Percentiles rank a stretch among this genome's conserved stretches.
Evolutionary conservation across 192 early-diverging fungal genomes (phyloP).

Genomic region (Coemansia sp.): DNA sequence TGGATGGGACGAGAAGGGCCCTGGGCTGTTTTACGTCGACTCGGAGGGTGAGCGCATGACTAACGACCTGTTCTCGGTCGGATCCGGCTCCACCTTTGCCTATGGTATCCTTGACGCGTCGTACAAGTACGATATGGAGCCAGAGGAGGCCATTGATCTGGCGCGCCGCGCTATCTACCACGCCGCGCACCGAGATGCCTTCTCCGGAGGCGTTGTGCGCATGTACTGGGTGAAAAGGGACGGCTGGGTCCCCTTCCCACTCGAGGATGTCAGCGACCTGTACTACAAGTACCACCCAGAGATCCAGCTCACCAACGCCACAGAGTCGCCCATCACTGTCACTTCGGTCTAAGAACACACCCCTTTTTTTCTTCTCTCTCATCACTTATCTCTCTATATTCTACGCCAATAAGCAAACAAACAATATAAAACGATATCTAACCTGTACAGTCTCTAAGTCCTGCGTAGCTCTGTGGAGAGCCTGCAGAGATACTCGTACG

Average conservation of each 20-base stretch:
- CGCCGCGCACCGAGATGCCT: conserved; percentile 92
- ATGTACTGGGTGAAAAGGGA: conserved; percentile 90
- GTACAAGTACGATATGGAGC: conserved; percentile 77
- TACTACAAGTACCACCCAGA: conserved; percentile 68
- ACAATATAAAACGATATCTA: background rate
- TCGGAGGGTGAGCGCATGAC: conserved; percentile 87
- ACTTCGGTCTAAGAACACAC: conserved; percentile 2
- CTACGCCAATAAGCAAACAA: conserved; percentile 5
- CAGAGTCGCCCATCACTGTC: conserved; percentile 35
- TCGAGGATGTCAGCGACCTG: conserved; percentile 81
- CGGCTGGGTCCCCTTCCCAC: conserved; percentile 86
- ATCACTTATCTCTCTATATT: conserved; percentile 5
- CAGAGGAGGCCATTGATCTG: conserved; percentile 86
- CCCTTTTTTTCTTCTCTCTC: background rate
- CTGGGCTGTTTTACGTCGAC: conserved; percentile 94
- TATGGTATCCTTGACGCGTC: conserved; percentile 95
- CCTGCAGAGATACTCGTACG: conserved; percentile 73
- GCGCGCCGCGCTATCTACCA: conserved; percentile 92
- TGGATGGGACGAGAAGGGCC: conserved; percentile 94
- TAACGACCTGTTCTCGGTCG: conserved; percentile 92
- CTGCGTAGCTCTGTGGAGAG: conserved; percentile 22
- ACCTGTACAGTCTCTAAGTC: background rate
- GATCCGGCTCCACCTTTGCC: conserved; percentile 98
- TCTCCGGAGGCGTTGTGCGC: conserved; percentile 83
- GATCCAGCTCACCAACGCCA: conserved; percentile 33